Evolutionary conservation across 345 rosid genomes (phyloP), one percentile per base, ranked within the genome.

Genomic region (Sonneratia alba): DNA sequence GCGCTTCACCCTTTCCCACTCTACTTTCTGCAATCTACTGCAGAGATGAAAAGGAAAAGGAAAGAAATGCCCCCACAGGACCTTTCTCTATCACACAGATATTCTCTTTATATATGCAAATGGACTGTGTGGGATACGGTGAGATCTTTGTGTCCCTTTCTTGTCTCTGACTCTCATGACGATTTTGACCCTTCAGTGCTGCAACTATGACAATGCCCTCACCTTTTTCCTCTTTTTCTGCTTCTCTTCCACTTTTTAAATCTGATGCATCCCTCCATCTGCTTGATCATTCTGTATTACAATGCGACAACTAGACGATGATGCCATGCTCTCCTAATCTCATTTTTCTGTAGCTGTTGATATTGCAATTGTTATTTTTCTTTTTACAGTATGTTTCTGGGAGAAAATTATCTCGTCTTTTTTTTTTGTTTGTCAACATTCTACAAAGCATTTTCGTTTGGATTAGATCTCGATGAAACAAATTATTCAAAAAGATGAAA

Each of bases 161-260:
- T 77, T 83, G 84, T 85, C 81, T 75, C 88, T 85, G 79, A 88
- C 79, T 85, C 86, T 85, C 90, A 88, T 74, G 85, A 83, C 57
- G 85, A 86, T 77, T 79, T 68, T 67, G 89, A 85, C 91, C 77
- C 83, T 72, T 78, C 90, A 76, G 45, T 82, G 76, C 38, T 7
- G 72, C 66, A 61, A 59, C 55, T 76, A 32, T n/a, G 34, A 36
- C 47, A 64, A 66, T 74, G 59, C 68, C 18, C 15, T 32, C 51
- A 36, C 75, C 57, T 34, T 56, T 71, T 65, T 77, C 66, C 75
- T 14, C 48, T 47, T 48, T 73, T 34, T 51, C 76, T 64, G 51
- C 51, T 9, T 13, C 63, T 24, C 66, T 68, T 53, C 71, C 56
- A 14, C 64, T 71, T 27, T 65, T 15, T 56, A 66, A 49, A 57